Percentiles rank a stretch among this genome's conserved stretches.
Evolutionary conservation across 2,329 filamentous ascomycete genomes (phyloP).

Genomic region (Phoma sp.): DNA sequence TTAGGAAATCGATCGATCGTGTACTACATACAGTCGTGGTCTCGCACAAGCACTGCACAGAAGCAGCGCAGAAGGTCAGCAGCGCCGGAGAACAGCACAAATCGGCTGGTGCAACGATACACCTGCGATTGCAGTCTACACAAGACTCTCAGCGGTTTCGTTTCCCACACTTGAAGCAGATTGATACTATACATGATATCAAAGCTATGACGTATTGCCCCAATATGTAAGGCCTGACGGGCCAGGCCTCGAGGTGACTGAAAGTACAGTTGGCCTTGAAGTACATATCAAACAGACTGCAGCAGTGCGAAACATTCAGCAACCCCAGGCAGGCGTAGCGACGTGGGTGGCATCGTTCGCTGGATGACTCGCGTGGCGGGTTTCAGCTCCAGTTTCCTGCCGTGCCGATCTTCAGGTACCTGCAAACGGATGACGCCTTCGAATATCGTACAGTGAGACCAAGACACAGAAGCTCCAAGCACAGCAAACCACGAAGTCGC

Average conservation of each 20-base stretch:
- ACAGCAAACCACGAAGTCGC: too few species aligned
- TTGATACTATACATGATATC: too few species aligned
- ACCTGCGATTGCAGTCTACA: too few species aligned
- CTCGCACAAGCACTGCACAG: not conserved
- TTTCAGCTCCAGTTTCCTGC: conserved; percentile 8
- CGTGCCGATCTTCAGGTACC: conserved; percentile 13
- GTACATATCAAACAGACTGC: conserved; percentile 6
- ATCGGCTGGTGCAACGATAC: too few species aligned
- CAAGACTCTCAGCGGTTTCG: too few species aligned
- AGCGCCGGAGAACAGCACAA: too few species aligned
- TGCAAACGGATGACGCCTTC: conserved; percentile 4
- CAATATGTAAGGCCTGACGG: not conserved
- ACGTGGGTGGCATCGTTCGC: not conserved
- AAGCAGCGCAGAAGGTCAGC: not conserved
- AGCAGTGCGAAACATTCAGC: conserved; percentile 2
- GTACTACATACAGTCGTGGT: too few species aligned
- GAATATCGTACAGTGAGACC: not conserved
- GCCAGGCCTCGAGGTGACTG: too few species aligned
- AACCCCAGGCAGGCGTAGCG: not conserved
- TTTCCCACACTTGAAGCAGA: too few species aligned
- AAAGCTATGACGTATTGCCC: not conserved
- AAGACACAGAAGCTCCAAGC: too few species aligned
- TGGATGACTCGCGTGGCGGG: conserved; percentile 11
- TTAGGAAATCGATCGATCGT: too few species aligned
- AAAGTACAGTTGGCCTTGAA: not conserved